Percentiles rank a stretch among this genome's conserved stretches.
These are phyloP conservation scores for Pelargonium myrrhifolium DNA, from an alignment of 441 rosid species.

Conservation along the genomic window DNA sequence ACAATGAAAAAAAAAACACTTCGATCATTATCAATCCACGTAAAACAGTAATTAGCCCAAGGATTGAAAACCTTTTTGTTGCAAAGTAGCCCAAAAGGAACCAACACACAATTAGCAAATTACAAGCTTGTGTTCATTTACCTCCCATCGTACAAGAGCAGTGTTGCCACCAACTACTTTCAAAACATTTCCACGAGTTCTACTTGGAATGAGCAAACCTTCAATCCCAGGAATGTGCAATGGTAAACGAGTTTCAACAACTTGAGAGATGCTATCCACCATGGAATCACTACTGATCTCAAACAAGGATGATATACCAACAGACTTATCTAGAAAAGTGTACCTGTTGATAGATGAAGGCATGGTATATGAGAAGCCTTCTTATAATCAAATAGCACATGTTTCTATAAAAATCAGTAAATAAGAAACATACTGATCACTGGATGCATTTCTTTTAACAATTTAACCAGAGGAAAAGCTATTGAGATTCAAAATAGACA, in stretches of 20 bases:
- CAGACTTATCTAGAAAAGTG: constrained; percentile 79
- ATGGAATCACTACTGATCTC: constrained; percentile 52
- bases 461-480: constrained; percentile 1
- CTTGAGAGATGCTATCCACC: constrained; percentile 46
- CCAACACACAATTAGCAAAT: constrained; percentile 21
- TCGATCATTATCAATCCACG: background rate
- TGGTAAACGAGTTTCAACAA: constrained; percentile 59
- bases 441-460: background rate
- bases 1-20: background rate
- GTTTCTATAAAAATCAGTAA: constrained; percentile 8
- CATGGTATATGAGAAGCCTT: constrained; percentile 2
- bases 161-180: constrained; percentile 51
- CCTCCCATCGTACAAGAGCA: constrained; percentile 98
- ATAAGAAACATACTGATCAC: background rate
- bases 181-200: constrained; percentile 68
- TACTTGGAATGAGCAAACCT: constrained; percentile 65
- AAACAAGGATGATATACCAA: constrained; percentile 73
- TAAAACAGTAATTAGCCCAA: background rate
- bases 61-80: background rate
- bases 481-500: background rate
- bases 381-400: constrained; percentile 6
- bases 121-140: constrained; percentile 27
- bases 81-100: constrained; percentile 3
- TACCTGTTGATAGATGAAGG: constrained; percentile 48
- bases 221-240: constrained; percentile 76